A percentile compares a stretch with the other conserved stretches of the same genome.
phyloP scores from a whole-genome alignment of 495 filamentous ascomycete genomes.

The Xylaria sp. region DNA sequence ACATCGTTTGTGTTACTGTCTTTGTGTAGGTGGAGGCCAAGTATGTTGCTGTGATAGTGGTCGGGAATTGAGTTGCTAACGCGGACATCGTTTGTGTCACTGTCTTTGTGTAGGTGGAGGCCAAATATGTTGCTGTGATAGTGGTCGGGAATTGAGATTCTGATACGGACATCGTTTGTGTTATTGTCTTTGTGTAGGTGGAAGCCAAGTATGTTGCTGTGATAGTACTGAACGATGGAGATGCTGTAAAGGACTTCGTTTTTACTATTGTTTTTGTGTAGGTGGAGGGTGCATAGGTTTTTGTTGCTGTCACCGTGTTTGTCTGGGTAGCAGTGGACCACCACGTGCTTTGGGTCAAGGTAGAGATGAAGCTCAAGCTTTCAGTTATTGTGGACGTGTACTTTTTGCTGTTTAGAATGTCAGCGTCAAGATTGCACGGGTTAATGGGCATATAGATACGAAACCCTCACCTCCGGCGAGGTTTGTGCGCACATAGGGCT shows the following conservation, averaged over 20 bases:
- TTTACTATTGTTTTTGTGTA: neutral
- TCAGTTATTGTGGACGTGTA: conserved; percentile 21
- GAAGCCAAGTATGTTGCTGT: neutral
- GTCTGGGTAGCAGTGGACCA: neutral
- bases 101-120: neutral
- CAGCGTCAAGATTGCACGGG: neutral
- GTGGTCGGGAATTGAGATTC: neutral
- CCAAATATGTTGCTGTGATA: neutral
- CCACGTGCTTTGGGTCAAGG: neutral
- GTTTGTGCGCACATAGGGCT: neutral
- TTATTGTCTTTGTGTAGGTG: neutral
- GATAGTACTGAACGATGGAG: neutral
- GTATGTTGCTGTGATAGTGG: too few species aligned
- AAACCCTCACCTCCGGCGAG: neutral
- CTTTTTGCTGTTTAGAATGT: conserved; percentile 10
- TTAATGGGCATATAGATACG: neutral
- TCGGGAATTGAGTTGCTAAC: too few species aligned
- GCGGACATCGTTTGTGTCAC: too few species aligned
- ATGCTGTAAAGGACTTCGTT: neutral
- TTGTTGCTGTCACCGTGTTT: neutral
- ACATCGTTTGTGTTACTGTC: too few species aligned
- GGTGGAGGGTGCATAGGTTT: neutral
- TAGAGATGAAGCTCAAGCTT: neutral
- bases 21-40: too few species aligned
- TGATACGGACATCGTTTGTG: neutral